Evolutionary conservation across 352 stramenopile genomes (phyloP).

Genomic region (Saprolegnia diclina): DNA sequence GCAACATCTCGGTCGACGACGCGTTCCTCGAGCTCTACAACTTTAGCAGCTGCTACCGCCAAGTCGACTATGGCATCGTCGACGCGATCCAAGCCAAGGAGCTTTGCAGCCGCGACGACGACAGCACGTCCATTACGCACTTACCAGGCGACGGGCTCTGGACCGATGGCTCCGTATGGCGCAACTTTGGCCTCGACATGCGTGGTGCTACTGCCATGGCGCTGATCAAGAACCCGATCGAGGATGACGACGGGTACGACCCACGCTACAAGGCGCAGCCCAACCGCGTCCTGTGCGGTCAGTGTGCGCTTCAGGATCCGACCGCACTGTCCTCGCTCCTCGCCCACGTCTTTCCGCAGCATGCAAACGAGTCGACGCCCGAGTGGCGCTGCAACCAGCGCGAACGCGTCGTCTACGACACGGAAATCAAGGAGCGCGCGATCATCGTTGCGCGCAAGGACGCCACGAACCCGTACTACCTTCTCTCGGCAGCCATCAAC

Average conservation of each 20-base stretch:
- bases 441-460: conserved; percentile 41
- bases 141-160: conserved; percentile 3
- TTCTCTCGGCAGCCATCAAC: conserved; percentile 40
- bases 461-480: conserved; percentile 56
- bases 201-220: conserved; percentile 27
- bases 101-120: conserved; percentile 1
- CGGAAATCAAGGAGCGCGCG: conserved; percentile 25
- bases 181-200: conserved; percentile 51
- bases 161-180: conserved; percentile 21
- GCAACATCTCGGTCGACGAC: conserved; percentile 17
- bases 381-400: conserved; percentile 6
- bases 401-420: conserved; percentile 6
- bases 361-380: not conserved
- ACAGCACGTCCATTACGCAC: conserved; percentile 9
- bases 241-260: conserved; percentile 37
- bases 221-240: conserved; percentile 31
- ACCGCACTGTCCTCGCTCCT: conserved; percentile 8
- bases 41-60: conserved; percentile 25
- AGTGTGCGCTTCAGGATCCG: conserved; percentile 22
- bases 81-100: conserved; percentile 12
- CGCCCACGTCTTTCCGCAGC: conserved; percentile 10
- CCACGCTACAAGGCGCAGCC: conserved; percentile 32
- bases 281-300: conserved; percentile 26
- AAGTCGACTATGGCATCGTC: conserved; percentile 23
- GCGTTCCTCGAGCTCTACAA: conserved; percentile 21